These are phyloP conservation scores for Aspergillus haitiensis DNA, from an alignment of 495 filamentous ascomycete genomes.

Conservation along the genomic window DNA sequence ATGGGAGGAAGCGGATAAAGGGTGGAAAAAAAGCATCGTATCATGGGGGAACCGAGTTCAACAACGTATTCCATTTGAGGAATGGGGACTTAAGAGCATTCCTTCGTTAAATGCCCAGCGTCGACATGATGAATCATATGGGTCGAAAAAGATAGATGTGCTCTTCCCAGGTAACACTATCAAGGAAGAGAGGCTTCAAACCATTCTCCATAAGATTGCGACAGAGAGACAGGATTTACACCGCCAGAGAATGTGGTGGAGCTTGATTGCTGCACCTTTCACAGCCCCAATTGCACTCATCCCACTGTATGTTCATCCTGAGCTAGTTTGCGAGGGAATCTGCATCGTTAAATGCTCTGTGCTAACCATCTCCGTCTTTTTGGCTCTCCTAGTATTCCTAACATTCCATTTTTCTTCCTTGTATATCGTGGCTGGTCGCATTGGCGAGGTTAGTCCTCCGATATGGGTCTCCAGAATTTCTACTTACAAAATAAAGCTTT, in stretches of 20 bases:
- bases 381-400: constrained; percentile 62
- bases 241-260: constrained; percentile 72
- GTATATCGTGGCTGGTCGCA: constrained; percentile 75
- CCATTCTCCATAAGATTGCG: constrained; percentile 61
- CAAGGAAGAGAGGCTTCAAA: constrained; percentile 56
- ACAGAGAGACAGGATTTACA: constrained; percentile 82
- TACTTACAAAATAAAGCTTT: constrained; percentile 53
- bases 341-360: neutral
- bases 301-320: constrained; percentile 65
- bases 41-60: constrained; percentile 82
- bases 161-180: constrained; percentile 74
- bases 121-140: constrained; percentile 60
- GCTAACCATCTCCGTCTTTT: constrained; percentile 15
- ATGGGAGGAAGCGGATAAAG: constrained; percentile 81
- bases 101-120: constrained; percentile 74
- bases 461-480: neutral
- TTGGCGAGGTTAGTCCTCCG: constrained; percentile 55
- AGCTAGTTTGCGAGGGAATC: neutral
- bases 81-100: constrained; percentile 96
- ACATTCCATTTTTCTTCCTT: constrained; percentile 97
- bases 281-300: constrained; percentile 76
- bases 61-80: constrained; percentile 87
- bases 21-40: constrained; percentile 86
- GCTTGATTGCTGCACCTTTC: constrained; percentile 79
- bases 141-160: constrained; percentile 68